Conservation (phyloP, 164 flowering plant species). For the Berberis thunbergii region DNA sequence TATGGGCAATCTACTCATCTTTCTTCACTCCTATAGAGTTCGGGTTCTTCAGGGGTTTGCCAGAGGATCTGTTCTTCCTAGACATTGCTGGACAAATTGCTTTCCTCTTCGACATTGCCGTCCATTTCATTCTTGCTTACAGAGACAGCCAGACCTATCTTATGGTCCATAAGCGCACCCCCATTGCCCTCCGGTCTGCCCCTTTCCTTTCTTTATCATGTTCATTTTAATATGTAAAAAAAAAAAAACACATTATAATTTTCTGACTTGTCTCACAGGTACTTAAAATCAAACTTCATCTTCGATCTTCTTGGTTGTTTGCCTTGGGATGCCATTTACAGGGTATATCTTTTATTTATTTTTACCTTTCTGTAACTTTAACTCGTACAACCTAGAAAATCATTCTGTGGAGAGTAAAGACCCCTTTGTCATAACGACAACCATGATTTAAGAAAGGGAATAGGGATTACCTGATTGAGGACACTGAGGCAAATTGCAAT, state of each 20-base stretch:
- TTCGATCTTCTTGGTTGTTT: constrained; percentile 69
- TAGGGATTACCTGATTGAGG: too few relatives aligned
- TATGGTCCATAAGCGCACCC: constrained; percentile 50
- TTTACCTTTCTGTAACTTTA: too few relatives aligned
- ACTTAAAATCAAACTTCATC: constrained; percentile 62
- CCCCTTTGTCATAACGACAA: too few relatives aligned
- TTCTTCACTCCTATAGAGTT: constrained; percentile 95
- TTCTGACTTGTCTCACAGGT: constrained; percentile 31
- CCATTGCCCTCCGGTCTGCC: constrained; percentile 62
- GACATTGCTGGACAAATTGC: constrained; percentile 78
- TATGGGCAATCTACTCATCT: constrained; percentile 91
- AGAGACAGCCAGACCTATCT: constrained; percentile 66
- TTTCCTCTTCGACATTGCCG: constrained; percentile 62
- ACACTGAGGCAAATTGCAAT: too few relatives aligned
- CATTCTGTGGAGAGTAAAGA: neutral
- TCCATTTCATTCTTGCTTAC: constrained; percentile 66
- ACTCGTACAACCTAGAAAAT: neutral
- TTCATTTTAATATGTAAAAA: neutral
- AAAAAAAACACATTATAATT: neutral
- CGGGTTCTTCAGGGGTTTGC: constrained; percentile 90
- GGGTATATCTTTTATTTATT: constrained; percentile 32
- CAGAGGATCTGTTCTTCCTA: constrained; percentile 47
- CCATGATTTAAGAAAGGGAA: too few relatives aligned
- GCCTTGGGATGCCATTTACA: constrained; percentile 87
- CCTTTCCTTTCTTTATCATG: neutral